A percentile compares a stretch with the other conserved stretches of the same genome.
Conservation (phyloP, 257 asterid genomes). For the Jacaranda mimosifolia region DNA sequence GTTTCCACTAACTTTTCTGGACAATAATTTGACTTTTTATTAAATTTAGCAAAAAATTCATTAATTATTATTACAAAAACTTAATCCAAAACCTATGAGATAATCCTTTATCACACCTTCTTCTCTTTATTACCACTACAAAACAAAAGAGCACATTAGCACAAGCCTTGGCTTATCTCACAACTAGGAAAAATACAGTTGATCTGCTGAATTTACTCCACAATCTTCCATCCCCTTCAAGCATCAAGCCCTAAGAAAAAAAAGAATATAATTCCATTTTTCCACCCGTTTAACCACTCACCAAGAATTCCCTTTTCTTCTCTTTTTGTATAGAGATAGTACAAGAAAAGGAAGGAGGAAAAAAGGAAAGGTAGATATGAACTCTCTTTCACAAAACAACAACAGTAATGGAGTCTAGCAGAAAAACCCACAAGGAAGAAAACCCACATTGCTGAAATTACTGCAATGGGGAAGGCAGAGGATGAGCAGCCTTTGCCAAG, state of each 20-base stretch:
- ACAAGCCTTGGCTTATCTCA: slow-evolving; percentile 45
- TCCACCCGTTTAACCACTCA: slow-evolving; percentile 56
- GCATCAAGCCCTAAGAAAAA: slow-evolving; percentile 53
- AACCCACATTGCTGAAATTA: slow-evolving; percentile 63
- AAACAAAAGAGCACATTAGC: slow-evolving; percentile 33
- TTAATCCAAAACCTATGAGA: background rate
- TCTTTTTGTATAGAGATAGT: slow-evolving; percentile 28
- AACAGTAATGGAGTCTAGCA: slow-evolving; percentile 60
- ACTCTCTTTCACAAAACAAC: slow-evolving; percentile 43
- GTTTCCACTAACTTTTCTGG: background rate
- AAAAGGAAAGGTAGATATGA: slow-evolving; percentile 34
- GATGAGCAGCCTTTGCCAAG: slow-evolving; percentile 56
- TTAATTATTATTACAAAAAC: background rate
- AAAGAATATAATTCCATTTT: background rate
- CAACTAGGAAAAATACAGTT: slow-evolving; percentile 47
- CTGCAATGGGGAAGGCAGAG: slow-evolving; percentile 83
- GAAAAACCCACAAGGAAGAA: slow-evolving; percentile 37
- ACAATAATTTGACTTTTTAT: background rate
- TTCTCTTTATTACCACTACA: slow-evolving; percentile 34
- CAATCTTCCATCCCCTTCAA: slow-evolving; percentile 47
- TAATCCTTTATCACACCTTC: background rate
- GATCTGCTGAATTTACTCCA: slow-evolving; percentile 59
- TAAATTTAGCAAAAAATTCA: background rate
- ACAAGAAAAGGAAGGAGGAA: slow-evolving; percentile 2
- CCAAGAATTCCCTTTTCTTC: slow-evolving; percentile 40